phyloP scores from a whole-genome alignment of 164 flowering plant genomes.

The Dillenia suffruticosa region DNA sequence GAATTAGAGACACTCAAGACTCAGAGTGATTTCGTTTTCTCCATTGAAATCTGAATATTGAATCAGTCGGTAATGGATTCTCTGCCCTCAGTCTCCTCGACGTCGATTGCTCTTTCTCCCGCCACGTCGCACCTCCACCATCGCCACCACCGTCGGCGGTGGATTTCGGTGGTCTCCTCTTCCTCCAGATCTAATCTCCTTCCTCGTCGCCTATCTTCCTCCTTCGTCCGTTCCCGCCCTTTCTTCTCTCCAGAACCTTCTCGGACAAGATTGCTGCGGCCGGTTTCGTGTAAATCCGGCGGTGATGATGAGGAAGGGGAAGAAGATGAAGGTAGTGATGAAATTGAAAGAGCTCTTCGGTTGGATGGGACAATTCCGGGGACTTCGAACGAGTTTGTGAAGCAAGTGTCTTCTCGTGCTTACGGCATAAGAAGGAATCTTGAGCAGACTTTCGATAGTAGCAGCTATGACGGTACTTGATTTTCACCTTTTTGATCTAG shows the following conservation, averaged over 20 bases:
- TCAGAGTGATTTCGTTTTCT: too few relatives aligned
- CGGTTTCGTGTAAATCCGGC: slow-evolving; percentile 19
- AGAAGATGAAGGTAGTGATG: slow-evolving; percentile 33
- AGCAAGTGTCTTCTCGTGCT: slow-evolving; percentile 92
- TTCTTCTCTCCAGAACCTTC: slow-evolving; percentile 12
- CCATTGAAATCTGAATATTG: background rate
- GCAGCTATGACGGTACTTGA: slow-evolving; percentile 85
- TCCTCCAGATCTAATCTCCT: background rate
- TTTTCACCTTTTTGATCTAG: background rate
- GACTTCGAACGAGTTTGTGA: slow-evolving; percentile 78
- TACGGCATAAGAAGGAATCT: slow-evolving; percentile 88
- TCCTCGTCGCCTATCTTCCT: slow-evolving; percentile 11
- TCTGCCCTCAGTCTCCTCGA: slow-evolving; percentile 55
- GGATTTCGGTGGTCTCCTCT: slow-evolving; percentile 3
- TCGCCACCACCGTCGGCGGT: slow-evolving; percentile 21
- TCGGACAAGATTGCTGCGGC: slow-evolving; percentile 11
- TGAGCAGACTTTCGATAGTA: slow-evolving; percentile 67
- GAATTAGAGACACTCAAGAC: too few relatives aligned
- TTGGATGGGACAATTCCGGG: slow-evolving; percentile 86
- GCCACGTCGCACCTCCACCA: slow-evolving; percentile 11
- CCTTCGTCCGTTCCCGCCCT: background rate
- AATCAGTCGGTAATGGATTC: slow-evolving; percentile 46
- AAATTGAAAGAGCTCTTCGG: slow-evolving; percentile 75
- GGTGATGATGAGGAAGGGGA: slow-evolving; percentile 16
- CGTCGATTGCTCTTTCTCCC: slow-evolving; percentile 49